Evolutionary conservation across 768 basidiomycete genomes (phyloP), one percentile per base, ranked within the genome.

Genomic region (Boletus sensibilis): DNA sequence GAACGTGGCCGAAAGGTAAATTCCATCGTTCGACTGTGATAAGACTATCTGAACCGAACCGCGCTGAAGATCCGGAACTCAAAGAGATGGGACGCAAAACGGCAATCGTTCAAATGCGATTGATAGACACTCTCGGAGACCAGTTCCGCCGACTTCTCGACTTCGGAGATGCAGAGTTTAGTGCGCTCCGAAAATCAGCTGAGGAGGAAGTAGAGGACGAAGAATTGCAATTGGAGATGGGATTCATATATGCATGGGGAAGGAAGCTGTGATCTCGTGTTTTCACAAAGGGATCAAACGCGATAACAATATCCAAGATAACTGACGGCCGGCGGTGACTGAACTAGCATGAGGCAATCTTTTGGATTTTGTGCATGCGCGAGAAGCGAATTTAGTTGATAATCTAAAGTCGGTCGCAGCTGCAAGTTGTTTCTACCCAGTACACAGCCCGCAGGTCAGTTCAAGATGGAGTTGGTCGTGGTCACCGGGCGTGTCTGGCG

Each of bases 51-150:
- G 18, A 35, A 16, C 14, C 14, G 7, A 41, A 43, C 33, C 13
- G 7, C 4, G 14, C 10, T n/a, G 6, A 47, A 48, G 53, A 54
- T 12, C 53, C 46, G 20, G 38, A 31, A 18, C 53, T 33, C 21
- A 54, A 41, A 25, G 53, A 54, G 45, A 40, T 54, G 46, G 53
- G 53, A 13, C 37, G 46, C 7, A 54, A 48, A 37, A 48, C 53
- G 16, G 53, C 38, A 18, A 41, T 41, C 13, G 46, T 54, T 34
- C 53, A 54, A 7, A 34, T 54, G 31, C 39, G 46, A 20, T 34
- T 54, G 31, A 25, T 54, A 13, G 45, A 54, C 23, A 54, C 53
- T 20, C 53, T 54, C 6, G 53, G 53, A 23, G 46, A 54, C n/a
- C 53, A 54, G 39, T 54, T 48, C 18, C 23, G 53, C 39, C 39